phyloP scores from a whole-genome alignment of 331 rosid genomes.

The Pyrus hybrid region DNA sequence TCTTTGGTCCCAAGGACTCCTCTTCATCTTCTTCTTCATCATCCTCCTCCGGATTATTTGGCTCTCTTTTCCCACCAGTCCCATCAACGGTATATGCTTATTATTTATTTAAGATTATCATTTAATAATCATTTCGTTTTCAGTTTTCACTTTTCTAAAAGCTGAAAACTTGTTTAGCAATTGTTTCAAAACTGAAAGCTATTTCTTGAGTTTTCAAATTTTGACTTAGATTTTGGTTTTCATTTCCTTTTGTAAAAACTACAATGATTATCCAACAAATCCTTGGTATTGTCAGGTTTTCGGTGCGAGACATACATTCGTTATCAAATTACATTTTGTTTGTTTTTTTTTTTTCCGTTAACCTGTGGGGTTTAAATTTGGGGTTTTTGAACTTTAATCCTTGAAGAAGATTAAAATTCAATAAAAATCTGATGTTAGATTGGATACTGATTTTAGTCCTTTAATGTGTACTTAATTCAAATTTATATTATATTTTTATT shows the following conservation, averaged over 20 bases:
- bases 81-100: slow-evolving; percentile 38
- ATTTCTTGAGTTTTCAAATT: neutral
- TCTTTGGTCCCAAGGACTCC: slow-evolving; percentile 52
- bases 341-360: neutral
- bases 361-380: neutral
- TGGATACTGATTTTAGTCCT: too few species aligned
- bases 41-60: slow-evolving; percentile 21
- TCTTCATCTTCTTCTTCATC: slow-evolving; percentile 29
- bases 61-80: slow-evolving; percentile 53
- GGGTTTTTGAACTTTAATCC: too few species aligned
- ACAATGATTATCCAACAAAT: neutral
- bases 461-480: too few species aligned
- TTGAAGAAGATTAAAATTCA: too few species aligned
- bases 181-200: neutral
- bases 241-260: neutral
- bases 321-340: neutral
- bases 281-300: neutral
- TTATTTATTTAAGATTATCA: neutral
- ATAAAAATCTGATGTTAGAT: too few species aligned
- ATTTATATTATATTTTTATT: too few species aligned
- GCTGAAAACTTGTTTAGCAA: neutral
- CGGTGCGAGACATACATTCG: neutral
- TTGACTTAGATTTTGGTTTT: neutral
- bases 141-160: neutral
- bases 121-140: neutral